These are phyloP conservation scores for Pleurotus djamor DNA, from an alignment of 768 basidiomycete genomes.

Conservation along the genomic window DNA sequence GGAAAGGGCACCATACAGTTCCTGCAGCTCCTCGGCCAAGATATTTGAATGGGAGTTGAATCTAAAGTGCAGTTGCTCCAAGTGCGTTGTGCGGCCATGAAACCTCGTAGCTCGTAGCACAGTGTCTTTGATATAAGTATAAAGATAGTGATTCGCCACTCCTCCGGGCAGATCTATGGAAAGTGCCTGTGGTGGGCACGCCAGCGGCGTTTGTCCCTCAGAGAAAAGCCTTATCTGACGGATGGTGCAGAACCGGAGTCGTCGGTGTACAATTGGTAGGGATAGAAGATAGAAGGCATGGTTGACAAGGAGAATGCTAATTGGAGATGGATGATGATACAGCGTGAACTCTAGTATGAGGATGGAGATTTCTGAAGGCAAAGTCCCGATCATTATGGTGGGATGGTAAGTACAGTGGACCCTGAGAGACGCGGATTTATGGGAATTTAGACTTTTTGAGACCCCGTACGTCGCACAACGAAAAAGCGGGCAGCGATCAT, in stretches of 20 bases:
- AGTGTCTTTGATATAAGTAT: slow-evolving; percentile 16
- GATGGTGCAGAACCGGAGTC: slow-evolving; percentile 20
- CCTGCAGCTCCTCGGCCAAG: slow-evolving; percentile 15
- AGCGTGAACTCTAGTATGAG: not conserved
- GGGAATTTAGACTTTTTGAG: slow-evolving; percentile 18
- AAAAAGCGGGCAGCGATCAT: slow-evolving; percentile 17
- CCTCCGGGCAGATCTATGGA: slow-evolving; percentile 4
- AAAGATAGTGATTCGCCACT: not conserved
- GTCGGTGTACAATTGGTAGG: slow-evolving; percentile 17
- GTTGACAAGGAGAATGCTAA: slow-evolving; percentile 16
- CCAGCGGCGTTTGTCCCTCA: not conserved
- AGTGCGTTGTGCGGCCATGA: not conserved
- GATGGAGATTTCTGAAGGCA: not conserved
- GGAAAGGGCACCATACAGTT: slow-evolving; percentile 27
- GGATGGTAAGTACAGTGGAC: not conserved
- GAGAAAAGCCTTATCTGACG: slow-evolving; percentile 15
- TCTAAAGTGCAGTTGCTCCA: slow-evolving; percentile 30
- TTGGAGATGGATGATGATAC: not conserved
- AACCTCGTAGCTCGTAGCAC: not conserved
- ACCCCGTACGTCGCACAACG: slow-evolving; percentile 18
- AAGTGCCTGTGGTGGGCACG: slow-evolving; percentile 10
- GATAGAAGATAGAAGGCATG: slow-evolving; percentile 18
- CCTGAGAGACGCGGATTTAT: not conserved
- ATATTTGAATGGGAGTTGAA: slow-evolving; percentile 37
- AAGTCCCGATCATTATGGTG: not conserved